phyloP scores from a whole-genome alignment of 371 early-diverging fungal genomes.

The Mortierella sp. region DNA sequence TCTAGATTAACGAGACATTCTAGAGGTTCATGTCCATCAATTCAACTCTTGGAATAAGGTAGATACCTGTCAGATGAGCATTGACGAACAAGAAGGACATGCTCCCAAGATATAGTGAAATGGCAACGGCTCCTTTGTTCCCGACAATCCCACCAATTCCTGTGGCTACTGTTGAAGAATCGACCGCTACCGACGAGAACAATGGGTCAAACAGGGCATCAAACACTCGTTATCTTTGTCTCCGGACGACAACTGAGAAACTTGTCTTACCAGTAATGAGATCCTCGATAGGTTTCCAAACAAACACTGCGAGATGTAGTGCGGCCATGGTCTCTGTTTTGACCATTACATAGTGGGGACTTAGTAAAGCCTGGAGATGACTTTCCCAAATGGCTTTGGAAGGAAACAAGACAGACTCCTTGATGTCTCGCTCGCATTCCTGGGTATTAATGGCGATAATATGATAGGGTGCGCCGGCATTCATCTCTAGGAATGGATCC shows the following conservation, averaged over 20 bases:
- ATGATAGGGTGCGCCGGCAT: conserved; percentile 63
- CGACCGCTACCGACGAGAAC: conserved; percentile 31
- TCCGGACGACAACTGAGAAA: not conserved
- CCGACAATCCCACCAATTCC: conserved; percentile 76
- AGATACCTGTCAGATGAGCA: conserved; percentile 77
- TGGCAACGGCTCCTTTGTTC: conserved; percentile 85
- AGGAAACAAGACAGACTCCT: conserved; percentile 69
- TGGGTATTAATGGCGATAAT: conserved; percentile 78
- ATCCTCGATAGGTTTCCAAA: conserved; percentile 63
- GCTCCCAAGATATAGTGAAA: conserved; percentile 68
- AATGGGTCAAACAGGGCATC: too few species aligned
- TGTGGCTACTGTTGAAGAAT: conserved; percentile 59
- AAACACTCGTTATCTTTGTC: not conserved
- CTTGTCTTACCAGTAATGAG: conserved; percentile 56
- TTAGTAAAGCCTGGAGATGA: conserved; percentile 58
- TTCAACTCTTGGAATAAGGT: too few species aligned
- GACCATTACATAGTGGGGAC: conserved; percentile 63
- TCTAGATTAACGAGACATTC: too few species aligned
- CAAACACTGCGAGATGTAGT: conserved; percentile 77
- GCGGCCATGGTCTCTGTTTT: conserved; percentile 73
- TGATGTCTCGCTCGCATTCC: conserved; percentile 77
- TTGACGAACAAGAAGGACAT: conserved; percentile 76
- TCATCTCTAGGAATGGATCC: conserved; percentile 53
- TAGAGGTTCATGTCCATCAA: too few species aligned
- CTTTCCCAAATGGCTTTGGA: conserved; percentile 73